phyloP scores from a whole-genome alignment of 257 asterid genomes.

The Nicotiana otophora region DNA sequence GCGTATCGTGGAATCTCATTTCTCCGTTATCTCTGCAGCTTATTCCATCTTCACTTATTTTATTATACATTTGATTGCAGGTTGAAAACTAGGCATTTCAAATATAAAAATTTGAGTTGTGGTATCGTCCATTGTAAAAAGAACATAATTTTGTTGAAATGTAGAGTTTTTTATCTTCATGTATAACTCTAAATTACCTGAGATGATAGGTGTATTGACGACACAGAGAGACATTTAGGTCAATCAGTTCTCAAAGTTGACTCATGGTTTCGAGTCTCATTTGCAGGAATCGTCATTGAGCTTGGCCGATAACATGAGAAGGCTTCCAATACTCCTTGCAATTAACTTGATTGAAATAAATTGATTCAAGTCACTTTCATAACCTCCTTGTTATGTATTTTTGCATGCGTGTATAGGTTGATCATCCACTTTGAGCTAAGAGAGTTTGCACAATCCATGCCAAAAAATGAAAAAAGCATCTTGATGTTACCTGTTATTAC shows the following conservation, averaged over 20 bases:
- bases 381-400: neutral
- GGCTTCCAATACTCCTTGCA: conserved; percentile 15
- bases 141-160: no score
- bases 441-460: neutral
- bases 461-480: neutral
- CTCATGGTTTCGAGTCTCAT: conserved; percentile 62
- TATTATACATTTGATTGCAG: no score
- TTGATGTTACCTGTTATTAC: neutral
- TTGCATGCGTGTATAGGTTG: neutral
- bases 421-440: neutral
- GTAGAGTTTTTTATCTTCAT: no score
- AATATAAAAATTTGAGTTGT: no score
- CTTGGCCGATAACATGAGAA: conserved; percentile 89
- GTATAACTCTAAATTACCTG: no score
- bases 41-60: no score
- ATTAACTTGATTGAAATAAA: conserved; percentile 2
- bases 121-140: no score
- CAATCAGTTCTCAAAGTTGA: conserved; percentile 41
- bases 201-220: neutral
- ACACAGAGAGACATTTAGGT: conserved; percentile 51
- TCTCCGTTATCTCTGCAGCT: no score
- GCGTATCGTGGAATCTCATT: no score
- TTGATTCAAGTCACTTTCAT: no score
- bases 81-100: no score
- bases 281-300: conserved; percentile 73